These are phyloP conservation scores for Prunus mira DNA, from an alignment of 306 rosid species.

Conservation along the genomic window DNA sequence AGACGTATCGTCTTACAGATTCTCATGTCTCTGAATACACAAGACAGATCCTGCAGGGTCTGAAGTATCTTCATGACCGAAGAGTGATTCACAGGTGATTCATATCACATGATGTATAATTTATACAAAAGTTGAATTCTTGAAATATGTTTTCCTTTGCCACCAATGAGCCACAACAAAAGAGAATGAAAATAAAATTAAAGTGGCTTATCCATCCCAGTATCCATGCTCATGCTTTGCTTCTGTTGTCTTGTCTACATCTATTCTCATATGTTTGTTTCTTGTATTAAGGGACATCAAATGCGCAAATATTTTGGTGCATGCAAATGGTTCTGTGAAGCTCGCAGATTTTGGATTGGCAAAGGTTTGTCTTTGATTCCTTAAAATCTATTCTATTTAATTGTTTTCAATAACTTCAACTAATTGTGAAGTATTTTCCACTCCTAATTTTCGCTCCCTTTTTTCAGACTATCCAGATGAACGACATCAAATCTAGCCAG, in stretches of 20 bases:
- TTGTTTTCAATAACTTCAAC: conserved; percentile 8
- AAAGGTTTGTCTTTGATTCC: conserved; percentile 52
- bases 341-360: conserved; percentile 99
- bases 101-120: conserved; percentile 13
- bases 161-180: conserved; percentile 9
- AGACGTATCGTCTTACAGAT: conserved; percentile 57
- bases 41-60: conserved; percentile 83
- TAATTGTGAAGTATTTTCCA: conserved; percentile 16
- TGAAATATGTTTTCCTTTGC: neutral
- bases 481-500: conserved; percentile 73
- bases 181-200: neutral
- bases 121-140: neutral
- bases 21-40: conserved; percentile 85
- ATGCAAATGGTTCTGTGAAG: conserved; percentile 89
- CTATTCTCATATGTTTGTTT: conserved; percentile 24
- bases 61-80: conserved; percentile 91
- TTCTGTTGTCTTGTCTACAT: neutral
- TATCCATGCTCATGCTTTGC: neutral
- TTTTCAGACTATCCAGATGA: conserved; percentile 66
- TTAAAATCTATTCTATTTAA: conserved; percentile 1
- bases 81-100: conserved; percentile 87
- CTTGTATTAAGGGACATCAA: conserved; percentile 75
- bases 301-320: conserved; percentile 94
- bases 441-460: conserved; percentile 17
- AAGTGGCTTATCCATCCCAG: neutral